A percentile compares a stretch with the other conserved stretches of the same genome.
Conservation (phyloP, 164 flowering plant species). For the Houttuynia cordata region DNA sequence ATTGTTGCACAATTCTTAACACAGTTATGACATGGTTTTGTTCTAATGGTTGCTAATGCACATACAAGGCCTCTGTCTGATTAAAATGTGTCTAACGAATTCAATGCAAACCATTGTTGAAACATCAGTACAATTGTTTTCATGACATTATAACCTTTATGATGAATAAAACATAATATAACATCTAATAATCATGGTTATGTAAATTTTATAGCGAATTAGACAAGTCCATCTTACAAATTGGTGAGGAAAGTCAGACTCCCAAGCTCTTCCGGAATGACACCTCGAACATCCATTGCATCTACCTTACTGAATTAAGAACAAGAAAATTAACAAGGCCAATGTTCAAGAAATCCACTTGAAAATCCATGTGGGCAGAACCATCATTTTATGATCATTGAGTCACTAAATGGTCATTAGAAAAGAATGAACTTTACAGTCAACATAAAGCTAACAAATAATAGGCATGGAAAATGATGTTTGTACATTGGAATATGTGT, state of each 20-base stretch:
- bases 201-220: neutral
- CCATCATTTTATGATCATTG: no score
- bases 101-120: neutral
- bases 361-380: no score
- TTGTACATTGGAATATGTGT: no score
- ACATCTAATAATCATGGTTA: neutral
- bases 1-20: neutral
- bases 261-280: neutral
- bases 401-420: no score
- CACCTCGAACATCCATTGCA: constrained; percentile 1
- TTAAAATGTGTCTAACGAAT: no score
- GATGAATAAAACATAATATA: neutral
- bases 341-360: neutral
- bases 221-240: neutral
- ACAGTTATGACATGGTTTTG: neutral
- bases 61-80: no score
- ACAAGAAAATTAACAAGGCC: neutral
- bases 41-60: no score
- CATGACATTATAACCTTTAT: neutral
- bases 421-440: no score
- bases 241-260: neutral
- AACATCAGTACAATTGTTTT: neutral
- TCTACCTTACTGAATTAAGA: neutral
- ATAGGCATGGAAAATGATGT: no score
- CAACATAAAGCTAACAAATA: no score